These are phyloP conservation scores for Jaminaea rosea DNA, from an alignment of 1,284 basidiomycete species.

Conservation along the genomic window DNA sequence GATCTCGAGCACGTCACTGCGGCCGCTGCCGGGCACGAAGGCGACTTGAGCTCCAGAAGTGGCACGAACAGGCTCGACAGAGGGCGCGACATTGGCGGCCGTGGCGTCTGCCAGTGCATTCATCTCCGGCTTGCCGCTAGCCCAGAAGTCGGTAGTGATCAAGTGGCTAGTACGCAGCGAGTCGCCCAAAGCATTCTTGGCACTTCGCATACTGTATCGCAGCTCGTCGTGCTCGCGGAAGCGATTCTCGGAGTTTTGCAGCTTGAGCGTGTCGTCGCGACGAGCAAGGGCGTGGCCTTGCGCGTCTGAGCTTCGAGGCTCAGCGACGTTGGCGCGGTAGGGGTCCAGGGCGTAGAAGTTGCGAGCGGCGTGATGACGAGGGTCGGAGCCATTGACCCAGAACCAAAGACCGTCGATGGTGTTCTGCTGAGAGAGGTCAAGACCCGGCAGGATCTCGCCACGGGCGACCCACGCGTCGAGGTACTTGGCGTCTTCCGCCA, in stretches of 20 bases:
- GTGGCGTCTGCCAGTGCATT: not conserved
- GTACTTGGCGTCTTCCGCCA: not conserved
- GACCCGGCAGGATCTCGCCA: not conserved
- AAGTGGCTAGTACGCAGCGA: constrained; percentile 1
- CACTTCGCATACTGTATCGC: not conserved
- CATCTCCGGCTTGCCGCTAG: not conserved
- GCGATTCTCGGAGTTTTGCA: not conserved
- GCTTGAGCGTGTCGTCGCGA: not conserved
- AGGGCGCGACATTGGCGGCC: not conserved
- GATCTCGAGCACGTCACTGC: constrained; percentile 2
- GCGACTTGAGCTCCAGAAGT: not conserved
- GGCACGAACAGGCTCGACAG: not conserved
- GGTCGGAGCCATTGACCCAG: constrained; percentile 7
- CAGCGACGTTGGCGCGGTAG: not conserved
- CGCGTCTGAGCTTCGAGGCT: no score
- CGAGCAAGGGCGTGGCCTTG: not conserved
- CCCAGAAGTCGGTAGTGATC: constrained; percentile 3
- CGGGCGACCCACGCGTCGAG: constrained; percentile 1
- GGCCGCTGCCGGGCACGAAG: not conserved
- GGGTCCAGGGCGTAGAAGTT: not conserved
- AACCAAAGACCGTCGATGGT: constrained; percentile 5
- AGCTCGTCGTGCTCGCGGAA: not conserved
- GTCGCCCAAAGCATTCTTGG: not conserved
- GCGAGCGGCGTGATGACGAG: not conserved
- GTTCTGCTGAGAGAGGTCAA: not conserved